A percentile compares a stretch with the other conserved stretches of the same genome.
These are phyloP conservation scores for Trichoderma arundinaceum DNA, from an alignment of 2,329 filamentous ascomycete species.

Conservation along the genomic window DNA sequence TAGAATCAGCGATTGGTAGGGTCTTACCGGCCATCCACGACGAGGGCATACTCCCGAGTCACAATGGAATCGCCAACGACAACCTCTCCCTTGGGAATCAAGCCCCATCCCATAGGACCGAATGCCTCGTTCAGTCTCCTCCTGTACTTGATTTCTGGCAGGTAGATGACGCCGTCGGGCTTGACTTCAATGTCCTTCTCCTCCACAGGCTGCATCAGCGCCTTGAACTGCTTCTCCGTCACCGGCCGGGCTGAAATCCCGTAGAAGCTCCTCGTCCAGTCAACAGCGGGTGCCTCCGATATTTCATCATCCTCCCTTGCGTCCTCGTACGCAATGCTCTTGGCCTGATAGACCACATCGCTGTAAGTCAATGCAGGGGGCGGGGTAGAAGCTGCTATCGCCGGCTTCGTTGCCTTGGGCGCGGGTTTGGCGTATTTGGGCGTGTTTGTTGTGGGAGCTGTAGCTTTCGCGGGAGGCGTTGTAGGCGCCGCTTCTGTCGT, in stretches of 20 bases:
- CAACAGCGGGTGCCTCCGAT: conserved; percentile 48
- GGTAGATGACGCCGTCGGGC: conserved; percentile 93
- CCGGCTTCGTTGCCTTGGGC: conserved; percentile 9
- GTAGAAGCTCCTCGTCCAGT: conserved; percentile 87
- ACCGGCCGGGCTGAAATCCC: conserved; percentile 76
- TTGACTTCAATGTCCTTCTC: conserved; percentile 91
- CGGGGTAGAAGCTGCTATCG: conserved; percentile 3
- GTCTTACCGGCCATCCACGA: conserved; percentile 82
- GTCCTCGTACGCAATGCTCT: conserved; percentile 33
- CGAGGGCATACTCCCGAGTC: conserved; percentile 90
- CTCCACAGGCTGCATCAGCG: conserved; percentile 71
- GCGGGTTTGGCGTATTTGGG: conserved; percentile 18
- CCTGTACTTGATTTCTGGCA: conserved; percentile 98
- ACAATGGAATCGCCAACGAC: conserved; percentile 80
- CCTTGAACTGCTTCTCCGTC: conserved; percentile 68
- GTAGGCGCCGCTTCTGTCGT: conserved; percentile 4
- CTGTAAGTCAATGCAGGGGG: conserved; percentile 18
- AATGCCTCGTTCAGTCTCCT: conserved; percentile 89
- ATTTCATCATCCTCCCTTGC: conserved; percentile 21
- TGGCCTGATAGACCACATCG: conserved; percentile 33
- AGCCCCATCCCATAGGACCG: conserved; percentile 92
- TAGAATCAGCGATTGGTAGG: background rate
- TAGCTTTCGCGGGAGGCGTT: conserved; percentile 27
- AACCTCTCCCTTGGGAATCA: conserved; percentile 85
- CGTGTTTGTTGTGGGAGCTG: background rate